Evolutionary conservation across 306 rosid genomes (phyloP), one percentile per base, ranked within the genome.

Genomic region (Cucumis melo): DNA sequence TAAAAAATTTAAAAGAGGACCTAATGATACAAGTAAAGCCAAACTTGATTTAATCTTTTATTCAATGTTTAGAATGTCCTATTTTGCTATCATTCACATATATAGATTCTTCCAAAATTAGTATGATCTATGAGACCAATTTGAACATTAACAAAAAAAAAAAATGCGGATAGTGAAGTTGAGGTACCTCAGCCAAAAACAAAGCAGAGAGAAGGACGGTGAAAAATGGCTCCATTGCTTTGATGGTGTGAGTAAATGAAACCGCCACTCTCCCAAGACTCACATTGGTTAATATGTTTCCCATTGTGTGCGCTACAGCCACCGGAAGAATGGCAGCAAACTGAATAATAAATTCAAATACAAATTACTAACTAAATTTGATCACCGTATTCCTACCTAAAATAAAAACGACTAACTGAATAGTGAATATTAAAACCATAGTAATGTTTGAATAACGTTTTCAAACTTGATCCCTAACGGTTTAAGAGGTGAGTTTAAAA

Each of bases 241-340:
- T 94, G 50, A 94, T 89, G 9, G 99, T 94, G 78, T 94, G 99
- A 80, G 99, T 94, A 77, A 94, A 94, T 23, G 99, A 94, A 60
- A 94, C 97, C 14, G 99, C 91, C 51, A 94, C 99, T 83, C 53
- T 90, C 57, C 99, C 99, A 73, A 92, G 99, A 88, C 99, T 94
- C 93, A 90, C 85, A 73, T 94, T 94, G 16, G 97, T 92, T 73
- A 94, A 90, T 78, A 92, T 87, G 75, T 92, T 94, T 16, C 99
- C 99, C 80, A 92, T 79, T 1, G 93, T 85, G 80, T 94, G 99
- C 23, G 91, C 93, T 63, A 86, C 2, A 55, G 99, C 97, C 84
- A 94, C 73, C 24, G 96, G 96, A 60, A 88, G 74, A 84, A 92
- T 90, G 7, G 89, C 90, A 51, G 84, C 87, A 66, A 94, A 90